Base-by-base conservation (phyloP, 1,139 yeast species). In the Suhomyces yuchorum region DNA sequence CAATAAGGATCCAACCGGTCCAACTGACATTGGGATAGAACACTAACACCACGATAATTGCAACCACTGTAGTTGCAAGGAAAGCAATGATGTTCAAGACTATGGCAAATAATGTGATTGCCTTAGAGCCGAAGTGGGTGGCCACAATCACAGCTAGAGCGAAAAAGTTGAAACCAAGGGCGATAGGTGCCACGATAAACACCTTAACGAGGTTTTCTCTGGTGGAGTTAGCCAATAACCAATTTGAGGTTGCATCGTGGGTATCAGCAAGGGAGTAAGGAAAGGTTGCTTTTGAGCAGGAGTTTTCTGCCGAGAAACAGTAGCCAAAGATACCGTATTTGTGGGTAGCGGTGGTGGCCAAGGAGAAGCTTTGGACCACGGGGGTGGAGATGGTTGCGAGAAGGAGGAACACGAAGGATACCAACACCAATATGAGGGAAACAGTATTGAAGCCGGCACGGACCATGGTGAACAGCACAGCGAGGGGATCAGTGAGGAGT, bases 271-370 rank as follows among this genome's bases (percentile, higher is more conserved):
- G 53, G 2, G 44, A 36, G 46, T 71, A 62, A 1, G 80, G 80
- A 52, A 67, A 75, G n/a, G 60, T 48, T 4, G 73, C 70, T 5
- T 50, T 48, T 67, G 67, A 18, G 62, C 63, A 47, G 67, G 65
- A 59, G 6, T 68, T 62, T 3, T 71, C 61, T 22, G 63, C 51
- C 5, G 56, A 45, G 38, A 54, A 61, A 65, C 98, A 92, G 53
- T 81, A 80, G 1, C 98, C 99, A 71, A 92, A 88, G 1, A 89
- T 90, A 4, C 99, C 99, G 64, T 85, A 93, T 47, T 78, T 71
- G 60, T 75, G 74, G 43, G 77, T 81, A 19, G 73, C 71, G 2
- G 62, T 52, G 22, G 49, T 37, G 26, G 60, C 80, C 24, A 81
- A 57, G n/a, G 60, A 57, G 46, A 81, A 67, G 2, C 66, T 42